Evolutionary conservation across 2,329 filamentous ascomycete genomes (phyloP), one percentile per base, ranked within the genome.

Genomic region (Colletotrichum lini): DNA sequence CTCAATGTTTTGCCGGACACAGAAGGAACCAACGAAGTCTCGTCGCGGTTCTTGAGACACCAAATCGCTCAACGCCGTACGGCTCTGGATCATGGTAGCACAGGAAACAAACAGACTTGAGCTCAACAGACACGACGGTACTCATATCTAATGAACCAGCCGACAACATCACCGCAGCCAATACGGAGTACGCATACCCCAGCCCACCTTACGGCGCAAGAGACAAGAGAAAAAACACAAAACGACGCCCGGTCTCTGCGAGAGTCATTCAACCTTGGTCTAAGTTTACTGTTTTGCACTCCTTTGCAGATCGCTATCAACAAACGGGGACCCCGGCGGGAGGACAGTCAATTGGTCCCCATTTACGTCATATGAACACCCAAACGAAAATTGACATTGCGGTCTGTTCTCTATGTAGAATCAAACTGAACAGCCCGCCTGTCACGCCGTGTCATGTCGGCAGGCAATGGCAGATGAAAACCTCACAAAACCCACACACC

Each of bases 261-360:
- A 35, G 59, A 50, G 63, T 70, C 63, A 56, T 66, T 53, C n/a
- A 35, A 16, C 23, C 23, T 4, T 10, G 38, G n/a, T 30, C 10
- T 62, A 45, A 45, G 63, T 54, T 54, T n/a, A 44, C 21, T 45
- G 26, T 30, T 69, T 53, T 53, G 21, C 50, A 54, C 47, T 66
- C 35, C 12, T 50, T 50, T 68, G 68, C 57, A 71, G 68, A 71
- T 71, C 68, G 26, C 58, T 44, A 71, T 71, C 50, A 47, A 52
- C 58, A 58, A 67, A 58, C 52, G 45, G 57, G 64, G 68, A 38
- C 49, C 21, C 52, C 52, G 18, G 52, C 30, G 10, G 21, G n/a
- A 38, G 4, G 52, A 54, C 15, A 15, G 52, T 38, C 52, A 6
- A 18, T n/a, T 44, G 50, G 35, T 18, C 18, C 26, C 57, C 53